A percentile compares a stretch with the other conserved stretches of the same genome.
Conservation (phyloP, 2,329 filamentous ascomycete species). For the Dactylellina parvicollis region DNA sequence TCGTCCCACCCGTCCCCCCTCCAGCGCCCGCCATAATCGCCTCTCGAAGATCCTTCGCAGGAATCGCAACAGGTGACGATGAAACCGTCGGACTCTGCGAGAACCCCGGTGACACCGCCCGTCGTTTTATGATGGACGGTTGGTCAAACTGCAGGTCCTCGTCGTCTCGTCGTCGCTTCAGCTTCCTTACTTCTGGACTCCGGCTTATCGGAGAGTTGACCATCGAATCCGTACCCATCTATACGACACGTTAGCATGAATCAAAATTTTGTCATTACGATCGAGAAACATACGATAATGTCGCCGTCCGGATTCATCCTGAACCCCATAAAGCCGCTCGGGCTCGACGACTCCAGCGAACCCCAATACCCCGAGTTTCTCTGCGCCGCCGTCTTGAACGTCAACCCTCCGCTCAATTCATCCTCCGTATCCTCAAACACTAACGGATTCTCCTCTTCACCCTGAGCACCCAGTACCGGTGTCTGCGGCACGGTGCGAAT, state of each 20-base stretch:
- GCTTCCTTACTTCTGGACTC: conserved; percentile 46
- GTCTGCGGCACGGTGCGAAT: conserved; percentile 45
- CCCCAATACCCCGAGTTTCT: conserved; percentile 52
- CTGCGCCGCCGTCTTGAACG: conserved; percentile 49
- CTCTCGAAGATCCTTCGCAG: conserved; percentile 35
- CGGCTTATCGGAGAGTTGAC: conserved; percentile 50
- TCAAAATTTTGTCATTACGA: background rate
- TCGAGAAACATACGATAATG: conserved; percentile 31
- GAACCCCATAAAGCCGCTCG: conserved; percentile 46
- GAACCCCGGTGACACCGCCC: conserved; percentile 58
- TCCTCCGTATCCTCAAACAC: conserved; percentile 50
- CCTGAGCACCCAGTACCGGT: conserved; percentile 37
- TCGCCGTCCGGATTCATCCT: conserved; percentile 51
- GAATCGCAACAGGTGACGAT: conserved; percentile 55
- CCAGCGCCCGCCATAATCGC: conserved; percentile 44
- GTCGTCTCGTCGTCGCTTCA: conserved; percentile 45
- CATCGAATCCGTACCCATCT: conserved; percentile 54
- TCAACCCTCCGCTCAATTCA: conserved; percentile 16
- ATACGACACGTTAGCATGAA: conserved; percentile 17
- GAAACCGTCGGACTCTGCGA: conserved; percentile 57
- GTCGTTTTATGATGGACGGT: conserved; percentile 57
- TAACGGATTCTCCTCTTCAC: conserved; percentile 45
- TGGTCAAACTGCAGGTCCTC: conserved; percentile 55
- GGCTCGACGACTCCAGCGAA: conserved; percentile 50
- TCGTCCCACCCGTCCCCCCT: conserved; percentile 4